These are phyloP conservation scores for Physcomitrium patens DNA, from an alignment of 225 moss, liverwort and hornwort species.

Conservation along the genomic window DNA sequence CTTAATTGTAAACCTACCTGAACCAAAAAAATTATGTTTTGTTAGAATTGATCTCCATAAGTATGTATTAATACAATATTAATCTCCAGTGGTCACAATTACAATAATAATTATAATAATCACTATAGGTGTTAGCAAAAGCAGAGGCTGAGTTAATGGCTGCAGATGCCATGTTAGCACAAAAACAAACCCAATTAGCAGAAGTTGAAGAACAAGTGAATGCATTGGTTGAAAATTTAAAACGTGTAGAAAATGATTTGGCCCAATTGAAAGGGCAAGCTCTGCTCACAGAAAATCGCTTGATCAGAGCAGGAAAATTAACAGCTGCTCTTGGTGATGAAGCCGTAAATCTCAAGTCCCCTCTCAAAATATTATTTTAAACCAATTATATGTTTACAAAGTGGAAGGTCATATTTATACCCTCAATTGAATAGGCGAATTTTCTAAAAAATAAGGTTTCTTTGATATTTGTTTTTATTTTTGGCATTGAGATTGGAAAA, in stretches of 20 bases:
- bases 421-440: too few species aligned
- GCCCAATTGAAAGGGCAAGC: constrained; percentile 73
- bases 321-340: constrained; percentile 92
- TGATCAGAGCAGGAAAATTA: constrained; percentile 79
- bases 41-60: too few species aligned
- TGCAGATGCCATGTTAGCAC: constrained; percentile 63
- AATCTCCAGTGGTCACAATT: too few species aligned
- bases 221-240: constrained; percentile 61
- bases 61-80: too few species aligned
- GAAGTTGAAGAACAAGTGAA: constrained; percentile 80
- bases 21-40: too few species aligned
- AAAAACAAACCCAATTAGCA: constrained; percentile 65
- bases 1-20: too few species aligned
- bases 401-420: too few species aligned
- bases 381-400: too few species aligned
- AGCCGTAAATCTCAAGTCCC: constrained; percentile 43
- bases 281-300: constrained; percentile 76
- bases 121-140: constrained; percentile 45
- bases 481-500: too few species aligned
- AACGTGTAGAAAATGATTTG: constrained; percentile 79
- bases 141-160: constrained; percentile 67
- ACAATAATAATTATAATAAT: background rate
- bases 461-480: too few species aligned
- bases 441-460: too few species aligned
- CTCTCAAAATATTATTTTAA: too few species aligned